Conservation (phyloP, 805 yeast species). For the Isabelozyma pseudorhagii region DNA sequence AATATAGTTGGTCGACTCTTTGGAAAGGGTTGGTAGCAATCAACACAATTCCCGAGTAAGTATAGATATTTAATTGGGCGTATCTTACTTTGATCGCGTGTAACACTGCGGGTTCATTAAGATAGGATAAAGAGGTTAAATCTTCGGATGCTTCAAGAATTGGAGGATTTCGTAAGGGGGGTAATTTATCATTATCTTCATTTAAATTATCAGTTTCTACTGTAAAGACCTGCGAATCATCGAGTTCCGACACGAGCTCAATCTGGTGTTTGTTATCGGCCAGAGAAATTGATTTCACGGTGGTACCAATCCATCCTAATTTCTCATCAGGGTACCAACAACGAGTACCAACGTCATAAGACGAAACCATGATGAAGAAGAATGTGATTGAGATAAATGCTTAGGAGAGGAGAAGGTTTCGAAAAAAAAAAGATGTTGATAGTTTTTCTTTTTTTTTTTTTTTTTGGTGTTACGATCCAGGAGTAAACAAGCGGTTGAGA, state of each 20-base stretch:
- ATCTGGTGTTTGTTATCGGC: conserved; percentile 45
- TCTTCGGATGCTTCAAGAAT: conserved; percentile 92
- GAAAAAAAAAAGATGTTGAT: background rate
- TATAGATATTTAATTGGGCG: conserved; percentile 85
- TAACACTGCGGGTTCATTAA: conserved; percentile 94
- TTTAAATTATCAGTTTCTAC: conserved; percentile 48
- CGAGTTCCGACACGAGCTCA: conserved; percentile 53
- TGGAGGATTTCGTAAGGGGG: conserved; percentile 87
- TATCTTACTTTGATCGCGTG: conserved; percentile 91
- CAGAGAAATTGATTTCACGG: conserved; percentile 44
- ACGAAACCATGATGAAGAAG: conserved; percentile 5
- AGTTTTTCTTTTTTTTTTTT: background rate
- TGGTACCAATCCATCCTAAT: conserved; percentile 75
- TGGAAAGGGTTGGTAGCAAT: conserved; percentile 97
- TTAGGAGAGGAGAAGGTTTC: background rate
- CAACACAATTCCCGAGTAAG: conserved; percentile 94
- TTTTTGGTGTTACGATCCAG: background rate
- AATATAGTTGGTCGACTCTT: conserved; percentile 83
- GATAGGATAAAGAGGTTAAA: conserved; percentile 83
- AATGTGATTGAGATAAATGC: background rate
- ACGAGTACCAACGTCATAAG: conserved; percentile 41
- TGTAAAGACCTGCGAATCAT: conserved; percentile 36
- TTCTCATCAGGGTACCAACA: conserved; percentile 80
- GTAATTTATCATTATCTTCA: conserved; percentile 58
- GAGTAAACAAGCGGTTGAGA: background rate